These are phyloP conservation scores for Spiraea crenata DNA, from an alignment of 331 rosid species.

Conservation along the genomic window DNA sequence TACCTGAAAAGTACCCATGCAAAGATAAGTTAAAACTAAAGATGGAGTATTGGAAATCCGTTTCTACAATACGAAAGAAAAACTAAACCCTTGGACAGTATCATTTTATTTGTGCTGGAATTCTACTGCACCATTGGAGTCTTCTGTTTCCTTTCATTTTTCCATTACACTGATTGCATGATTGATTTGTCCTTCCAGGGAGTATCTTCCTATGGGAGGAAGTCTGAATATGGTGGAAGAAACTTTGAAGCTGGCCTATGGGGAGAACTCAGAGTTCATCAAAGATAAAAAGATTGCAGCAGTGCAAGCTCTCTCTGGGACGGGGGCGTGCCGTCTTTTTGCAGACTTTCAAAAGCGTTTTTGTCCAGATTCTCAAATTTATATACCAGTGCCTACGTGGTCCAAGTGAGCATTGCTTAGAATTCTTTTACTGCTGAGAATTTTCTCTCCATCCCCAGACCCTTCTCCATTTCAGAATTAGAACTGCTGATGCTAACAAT, in stretches of 20 bases:
- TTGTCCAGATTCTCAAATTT: constrained; percentile 72
- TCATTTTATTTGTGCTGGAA: too few species aligned
- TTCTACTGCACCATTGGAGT: background rate
- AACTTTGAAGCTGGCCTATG: constrained; percentile 91
- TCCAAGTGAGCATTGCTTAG: constrained; percentile 59
- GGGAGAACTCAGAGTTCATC: constrained; percentile 75
- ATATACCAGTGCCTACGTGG: constrained; percentile 90
- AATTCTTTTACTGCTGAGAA: background rate
- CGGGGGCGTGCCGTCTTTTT: constrained; percentile 94
- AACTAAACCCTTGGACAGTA: background rate
- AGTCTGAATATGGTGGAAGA: constrained; percentile 80
- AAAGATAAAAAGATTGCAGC: constrained; percentile 93
- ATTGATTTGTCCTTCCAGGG: constrained; percentile 50
- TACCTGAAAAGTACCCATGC: background rate
- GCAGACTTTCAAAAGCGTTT: constrained; percentile 95
- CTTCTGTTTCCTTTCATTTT: background rate
- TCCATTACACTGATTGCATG: background rate
- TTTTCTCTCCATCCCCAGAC: background rate
- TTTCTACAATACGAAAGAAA: background rate
- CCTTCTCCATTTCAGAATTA: background rate
- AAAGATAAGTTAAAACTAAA: background rate
- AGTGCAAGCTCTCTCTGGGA: constrained; percentile 92
- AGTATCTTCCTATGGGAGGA: constrained; percentile 97
- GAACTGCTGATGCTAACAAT: background rate
- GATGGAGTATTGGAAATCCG: background rate